Percentiles rank a stretch among this genome's conserved stretches.
Evolutionary conservation across 495 filamentous ascomycete species (phyloP).

Genomic region (Aspergillus homomorphus): DNA sequence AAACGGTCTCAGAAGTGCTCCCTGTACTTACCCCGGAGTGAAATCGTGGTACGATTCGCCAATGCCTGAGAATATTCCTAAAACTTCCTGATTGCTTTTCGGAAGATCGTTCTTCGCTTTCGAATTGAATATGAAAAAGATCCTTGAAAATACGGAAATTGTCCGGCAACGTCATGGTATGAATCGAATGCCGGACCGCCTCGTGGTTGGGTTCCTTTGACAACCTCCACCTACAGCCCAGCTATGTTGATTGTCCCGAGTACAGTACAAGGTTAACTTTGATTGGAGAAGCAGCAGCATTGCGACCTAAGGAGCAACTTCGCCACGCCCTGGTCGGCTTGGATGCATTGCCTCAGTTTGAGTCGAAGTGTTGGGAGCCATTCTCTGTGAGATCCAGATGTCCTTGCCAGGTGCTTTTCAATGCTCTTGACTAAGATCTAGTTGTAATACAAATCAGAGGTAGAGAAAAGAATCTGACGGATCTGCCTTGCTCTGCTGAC

Average conservation of each 20-base stretch:
- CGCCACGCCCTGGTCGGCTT: constrained; percentile 22
- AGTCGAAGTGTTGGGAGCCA: constrained; percentile 29
- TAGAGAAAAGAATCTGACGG: neutral
- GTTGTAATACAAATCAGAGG: neutral
- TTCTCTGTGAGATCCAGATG: constrained; percentile 20
- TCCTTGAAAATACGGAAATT: neutral
- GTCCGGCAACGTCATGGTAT: too few species aligned
- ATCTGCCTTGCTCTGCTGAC: too few species aligned
- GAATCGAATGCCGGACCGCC: neutral
- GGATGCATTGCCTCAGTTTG: constrained; percentile 22
- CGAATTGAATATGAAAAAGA: neutral
- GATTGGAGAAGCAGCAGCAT: constrained; percentile 19
- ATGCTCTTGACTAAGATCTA: neutral
- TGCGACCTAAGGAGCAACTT: constrained; percentile 19
- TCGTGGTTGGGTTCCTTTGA: neutral
- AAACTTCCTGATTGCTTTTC: constrained; percentile 20
- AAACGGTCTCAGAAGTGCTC: constrained; percentile 24
- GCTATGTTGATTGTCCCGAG: constrained; percentile 13
- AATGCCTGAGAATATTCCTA: constrained; percentile 17
- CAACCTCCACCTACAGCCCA: neutral
- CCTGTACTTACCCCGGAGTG: constrained; percentile 28
- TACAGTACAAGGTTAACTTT: neutral
- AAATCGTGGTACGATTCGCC: constrained; percentile 27
- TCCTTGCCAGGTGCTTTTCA: constrained; percentile 1
- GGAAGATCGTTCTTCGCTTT: constrained; percentile 3